phyloP scores from a whole-genome alignment of 306 rosid genomes.

The Lablab purpureus region DNA sequence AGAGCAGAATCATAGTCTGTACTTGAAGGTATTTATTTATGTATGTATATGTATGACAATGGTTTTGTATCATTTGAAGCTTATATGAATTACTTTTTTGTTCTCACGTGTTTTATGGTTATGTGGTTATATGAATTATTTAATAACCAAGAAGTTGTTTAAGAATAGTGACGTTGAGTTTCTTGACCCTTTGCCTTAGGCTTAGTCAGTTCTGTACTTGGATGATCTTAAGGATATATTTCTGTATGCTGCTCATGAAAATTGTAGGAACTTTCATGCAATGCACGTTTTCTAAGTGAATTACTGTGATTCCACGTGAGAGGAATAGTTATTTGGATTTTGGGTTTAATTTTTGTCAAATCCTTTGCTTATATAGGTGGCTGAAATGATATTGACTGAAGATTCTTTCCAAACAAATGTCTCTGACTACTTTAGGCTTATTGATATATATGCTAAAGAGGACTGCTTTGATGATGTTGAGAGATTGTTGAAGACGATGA shows the following conservation, averaged over 20 bases:
- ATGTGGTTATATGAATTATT: conserved; percentile 5
- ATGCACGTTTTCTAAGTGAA: conserved; percentile 2
- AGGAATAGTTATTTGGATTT: conserved; percentile 33
- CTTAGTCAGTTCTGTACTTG: too few relatives aligned
- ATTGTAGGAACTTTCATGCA: conserved; percentile 33
- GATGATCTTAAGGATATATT: conserved; percentile 19
- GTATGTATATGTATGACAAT: conserved; percentile 54
- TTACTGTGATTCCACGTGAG: conserved; percentile 8
- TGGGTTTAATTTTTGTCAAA: conserved; percentile 47
- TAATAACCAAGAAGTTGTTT: too few relatives aligned
- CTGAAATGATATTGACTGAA: conserved; percentile 72
- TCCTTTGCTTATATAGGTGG: conserved; percentile 65
- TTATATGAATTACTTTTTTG: neutral
- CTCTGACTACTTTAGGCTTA: conserved; percentile 80
- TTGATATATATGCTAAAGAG: conserved; percentile 72
- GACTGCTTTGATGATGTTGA: conserved; percentile 71
- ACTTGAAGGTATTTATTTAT: conserved; percentile 92
- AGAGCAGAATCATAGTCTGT: conserved; percentile 55
- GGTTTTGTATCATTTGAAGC: neutral
- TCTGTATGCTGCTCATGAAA: conserved; percentile 11
- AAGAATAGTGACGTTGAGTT: too few relatives aligned
- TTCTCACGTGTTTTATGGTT: conserved; percentile 8
- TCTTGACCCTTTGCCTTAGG: too few relatives aligned
- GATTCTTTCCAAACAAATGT: conserved; percentile 77
- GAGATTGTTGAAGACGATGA: conserved; percentile 78